Conservation (phyloP, 352 stramenopile species). For the Pythium phragmiticola region DNA sequence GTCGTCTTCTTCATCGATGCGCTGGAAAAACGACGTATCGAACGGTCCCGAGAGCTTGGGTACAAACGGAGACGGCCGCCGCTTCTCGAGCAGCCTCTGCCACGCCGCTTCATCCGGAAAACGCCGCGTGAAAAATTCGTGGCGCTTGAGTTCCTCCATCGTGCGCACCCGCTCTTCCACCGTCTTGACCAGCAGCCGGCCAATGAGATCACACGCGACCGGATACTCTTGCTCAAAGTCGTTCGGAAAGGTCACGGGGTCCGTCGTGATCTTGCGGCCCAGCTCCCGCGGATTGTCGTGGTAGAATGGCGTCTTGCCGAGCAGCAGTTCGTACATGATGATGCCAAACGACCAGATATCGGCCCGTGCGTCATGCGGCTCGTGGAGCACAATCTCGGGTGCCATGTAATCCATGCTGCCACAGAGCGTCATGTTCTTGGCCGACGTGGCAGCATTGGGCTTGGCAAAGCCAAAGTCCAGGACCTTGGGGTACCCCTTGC, state of each 20-base stretch:
- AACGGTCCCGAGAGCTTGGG: conserved; percentile 62
- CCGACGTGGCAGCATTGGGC: conserved; percentile 43
- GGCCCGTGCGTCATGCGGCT: conserved; percentile 64
- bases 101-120: conserved; percentile 42
- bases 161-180: conserved; percentile 37
- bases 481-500: conserved; percentile 85
- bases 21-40: conserved; percentile 71
- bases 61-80: conserved; percentile 53
- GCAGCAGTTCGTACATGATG: conserved; percentile 86
- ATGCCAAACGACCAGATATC: conserved; percentile 85
- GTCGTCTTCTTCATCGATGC: conserved; percentile 55
- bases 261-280: conserved; percentile 68
- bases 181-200: conserved; percentile 55
- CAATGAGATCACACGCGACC: conserved; percentile 54
- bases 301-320: conserved; percentile 87
- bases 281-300: conserved; percentile 77
- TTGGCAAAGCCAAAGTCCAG: conserved; percentile 83
- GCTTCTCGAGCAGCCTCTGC: conserved; percentile 39
- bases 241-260: conserved; percentile 63
- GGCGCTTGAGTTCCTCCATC: conserved; percentile 55
- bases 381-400: conserved; percentile 64
- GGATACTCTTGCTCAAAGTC: conserved; percentile 61
- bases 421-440: conserved; percentile 72
- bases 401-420: conserved; percentile 85
- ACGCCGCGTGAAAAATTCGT: conserved; percentile 51